A percentile compares a stretch with the other conserved stretches of the same genome.
phyloP scores from a whole-genome alignment of 768 basidiomycete genomes.

The Psilocybe subaeruginosa region DNA sequence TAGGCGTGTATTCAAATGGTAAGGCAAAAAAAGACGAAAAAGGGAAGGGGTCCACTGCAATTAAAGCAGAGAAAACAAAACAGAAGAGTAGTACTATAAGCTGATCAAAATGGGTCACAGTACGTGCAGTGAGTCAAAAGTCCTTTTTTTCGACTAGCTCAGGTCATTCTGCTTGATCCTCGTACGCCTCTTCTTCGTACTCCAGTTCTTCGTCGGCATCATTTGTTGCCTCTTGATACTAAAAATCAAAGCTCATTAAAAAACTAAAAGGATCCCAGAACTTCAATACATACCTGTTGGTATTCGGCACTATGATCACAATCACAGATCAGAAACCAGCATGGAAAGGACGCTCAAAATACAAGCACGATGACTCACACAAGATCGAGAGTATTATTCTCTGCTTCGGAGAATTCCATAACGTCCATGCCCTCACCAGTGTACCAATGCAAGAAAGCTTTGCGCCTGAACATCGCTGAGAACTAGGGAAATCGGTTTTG shows the following conservation, averaged over 20 bases:
- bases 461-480: slow-evolving; percentile 77
- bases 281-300: slow-evolving; percentile 61
- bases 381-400: slow-evolving; percentile 79
- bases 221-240: slow-evolving; percentile 39
- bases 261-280: background rate
- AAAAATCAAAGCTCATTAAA: background rate
- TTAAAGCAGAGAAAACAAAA: no score
- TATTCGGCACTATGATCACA: slow-evolving; percentile 71
- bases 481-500: slow-evolving; percentile 49
- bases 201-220: slow-evolving; percentile 28
- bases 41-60: no score
- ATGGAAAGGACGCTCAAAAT: background rate
- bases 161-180: slow-evolving; percentile 13
- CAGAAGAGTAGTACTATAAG: background rate
- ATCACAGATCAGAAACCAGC: background rate
- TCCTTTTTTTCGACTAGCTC: background rate
- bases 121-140: background rate
- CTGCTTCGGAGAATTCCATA: slow-evolving; percentile 86
- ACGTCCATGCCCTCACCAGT: slow-evolving; percentile 90
- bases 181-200: slow-evolving; percentile 21
- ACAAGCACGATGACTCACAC: slow-evolving; percentile 54
- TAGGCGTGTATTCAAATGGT: no score
- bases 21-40: no score
- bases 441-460: slow-evolving; percentile 90
- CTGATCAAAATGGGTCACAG: background rate